These are phyloP conservation scores for Tulasnella sp. DNA, from an alignment of 768 basidiomycete genomes.

Conservation along the genomic window DNA sequence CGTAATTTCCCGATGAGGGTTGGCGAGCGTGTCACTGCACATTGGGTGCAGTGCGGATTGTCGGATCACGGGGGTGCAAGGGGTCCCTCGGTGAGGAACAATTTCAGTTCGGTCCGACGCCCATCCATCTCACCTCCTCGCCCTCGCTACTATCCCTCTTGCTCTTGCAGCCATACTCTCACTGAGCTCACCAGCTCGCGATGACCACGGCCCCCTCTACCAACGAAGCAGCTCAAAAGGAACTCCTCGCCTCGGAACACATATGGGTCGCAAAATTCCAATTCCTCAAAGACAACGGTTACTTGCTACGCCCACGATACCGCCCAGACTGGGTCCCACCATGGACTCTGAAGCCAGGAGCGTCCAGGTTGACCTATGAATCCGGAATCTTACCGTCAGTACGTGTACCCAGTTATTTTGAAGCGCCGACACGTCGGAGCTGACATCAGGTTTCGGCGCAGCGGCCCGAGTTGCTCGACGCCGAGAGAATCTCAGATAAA, in stretches of 20 bases:
- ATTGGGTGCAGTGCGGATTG: not conserved
- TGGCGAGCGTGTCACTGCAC: not conserved
- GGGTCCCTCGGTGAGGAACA: not conserved
- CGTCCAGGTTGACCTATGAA: not conserved
- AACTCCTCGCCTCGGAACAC: not conserved
- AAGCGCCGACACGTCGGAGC: not conserved
- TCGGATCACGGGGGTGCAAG: not conserved
- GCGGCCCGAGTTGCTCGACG: not conserved
- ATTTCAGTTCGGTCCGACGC: not conserved
- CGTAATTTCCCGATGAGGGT: not conserved
- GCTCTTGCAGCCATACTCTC: not conserved
- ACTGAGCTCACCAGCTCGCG: not conserved
- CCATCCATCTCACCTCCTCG: not conserved
- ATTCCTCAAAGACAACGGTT: slow-evolving; percentile 7
- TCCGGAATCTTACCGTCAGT: not conserved
- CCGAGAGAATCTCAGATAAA: not conserved
- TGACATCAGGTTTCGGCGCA: not conserved
- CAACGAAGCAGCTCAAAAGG: not conserved
- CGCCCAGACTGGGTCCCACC: slow-evolving; percentile 18
- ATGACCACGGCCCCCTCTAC: not conserved
- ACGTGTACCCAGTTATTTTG: not conserved
- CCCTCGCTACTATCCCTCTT: not conserved
- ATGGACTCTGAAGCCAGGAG: slow-evolving; percentile 3
- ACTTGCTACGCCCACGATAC: slow-evolving; percentile 14
- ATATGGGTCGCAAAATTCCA: slow-evolving; percentile 6